Base-by-base conservation (phyloP, 1,284 basidiomycete genomes). In the Anthracocystis panici-leucophaei region DNA sequence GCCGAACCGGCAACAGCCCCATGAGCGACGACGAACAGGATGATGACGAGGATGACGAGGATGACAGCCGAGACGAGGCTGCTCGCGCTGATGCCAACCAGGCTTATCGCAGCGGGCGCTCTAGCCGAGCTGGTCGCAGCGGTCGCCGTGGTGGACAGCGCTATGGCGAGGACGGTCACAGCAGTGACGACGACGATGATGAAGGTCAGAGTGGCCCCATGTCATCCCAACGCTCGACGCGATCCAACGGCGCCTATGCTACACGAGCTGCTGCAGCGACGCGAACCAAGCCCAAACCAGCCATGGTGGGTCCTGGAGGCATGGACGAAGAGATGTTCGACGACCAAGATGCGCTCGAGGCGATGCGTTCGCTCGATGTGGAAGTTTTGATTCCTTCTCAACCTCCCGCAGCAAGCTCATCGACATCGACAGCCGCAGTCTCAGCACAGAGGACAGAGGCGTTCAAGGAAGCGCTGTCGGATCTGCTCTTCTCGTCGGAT, bases 401-500 rank as follows among this genome's bases (percentile, higher is more conserved):
- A 55, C 65, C 70, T 52, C 49, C 41, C 8, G 23, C 40, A 16
- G 44, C 75, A 16, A 44, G 49, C 35, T 44, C 60, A 9, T 60
- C 70, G 31, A 10, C 35, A 14, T 14, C 35, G 14, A 38, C 35
- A 38, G 35, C 35, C 14, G 49, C 45, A 5, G 27, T 79, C 23
- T 67, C 78, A 14, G 51, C 61, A 14, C 64, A 56, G 25, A 65
- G 77, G 29, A 57, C 65, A 9, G 65, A 72, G 49, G 59, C 61
- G 12, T 84, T 82, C 78, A 79, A 48, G 90, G 92, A 40, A 87
- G 89, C 65, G 9, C 92, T 94, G 81, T 88, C 90, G 41, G 90
- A 89, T 5, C 88, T 87, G 20, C 87, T 92, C 72, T 67, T 71
- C 57, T 52, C 90, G 89, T 75, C 75, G 1, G 72, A 69, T 6